Conservation (phyloP, 441 rosid genomes). For the Pelargonium myrrhifolium region DNA sequence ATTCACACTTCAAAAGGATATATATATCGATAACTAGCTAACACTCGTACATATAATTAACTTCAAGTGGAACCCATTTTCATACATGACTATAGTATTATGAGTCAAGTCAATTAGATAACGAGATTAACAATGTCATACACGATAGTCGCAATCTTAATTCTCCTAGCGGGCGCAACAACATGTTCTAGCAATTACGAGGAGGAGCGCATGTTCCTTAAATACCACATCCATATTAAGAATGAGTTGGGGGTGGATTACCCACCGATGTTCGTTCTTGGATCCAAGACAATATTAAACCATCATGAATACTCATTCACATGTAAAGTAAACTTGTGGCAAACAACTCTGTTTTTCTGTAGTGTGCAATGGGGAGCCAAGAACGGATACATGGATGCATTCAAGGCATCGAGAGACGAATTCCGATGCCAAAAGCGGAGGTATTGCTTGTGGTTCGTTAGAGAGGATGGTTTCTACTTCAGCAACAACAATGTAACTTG, state of each 20-base stretch:
- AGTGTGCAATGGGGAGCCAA: constrained; percentile 2
- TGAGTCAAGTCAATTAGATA: too few species aligned
- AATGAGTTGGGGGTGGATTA: background rate
- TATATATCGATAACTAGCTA: too few species aligned
- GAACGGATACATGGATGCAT: constrained; percentile 2
- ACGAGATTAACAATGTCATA: too few species aligned
- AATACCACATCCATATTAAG: constrained; percentile 7
- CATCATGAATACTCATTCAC: constrained; percentile 8
- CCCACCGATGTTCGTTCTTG: constrained; percentile 2
- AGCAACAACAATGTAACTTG: constrained; percentile 7
- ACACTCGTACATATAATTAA: too few species aligned
- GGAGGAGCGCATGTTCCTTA: background rate
- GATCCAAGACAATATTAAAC: background rate
- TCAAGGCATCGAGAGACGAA: constrained; percentile 4
- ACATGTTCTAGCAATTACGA: too few species aligned
- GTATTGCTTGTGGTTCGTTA: constrained; percentile 18
- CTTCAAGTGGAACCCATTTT: too few species aligned
- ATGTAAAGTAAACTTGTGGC: background rate
- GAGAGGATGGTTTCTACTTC: constrained; percentile 16
- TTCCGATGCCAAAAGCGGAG: background rate
- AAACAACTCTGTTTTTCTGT: constrained; percentile 14
- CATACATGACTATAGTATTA: too few species aligned
- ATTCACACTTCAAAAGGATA: too few species aligned
- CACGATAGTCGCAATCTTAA: too few species aligned
- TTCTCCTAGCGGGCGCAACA: too few species aligned